A percentile compares a stretch with the other conserved stretches of the same genome.
These are phyloP conservation scores for Penicillium sp. DNA, from an alignment of 2,329 filamentous ascomycete species.

Conservation along the genomic window DNA sequence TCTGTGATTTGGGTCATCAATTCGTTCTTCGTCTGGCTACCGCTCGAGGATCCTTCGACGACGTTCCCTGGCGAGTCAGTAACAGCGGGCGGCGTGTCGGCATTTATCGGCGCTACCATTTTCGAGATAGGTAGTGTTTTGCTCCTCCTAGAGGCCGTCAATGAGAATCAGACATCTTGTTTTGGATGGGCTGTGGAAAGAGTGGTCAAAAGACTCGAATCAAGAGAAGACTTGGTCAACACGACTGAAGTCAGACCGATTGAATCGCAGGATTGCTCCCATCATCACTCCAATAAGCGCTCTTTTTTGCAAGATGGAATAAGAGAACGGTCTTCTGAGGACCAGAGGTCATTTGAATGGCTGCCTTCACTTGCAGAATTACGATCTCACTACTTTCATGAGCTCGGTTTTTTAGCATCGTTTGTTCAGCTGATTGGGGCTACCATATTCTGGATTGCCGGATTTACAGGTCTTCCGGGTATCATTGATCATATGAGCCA, in stretches of 20 bases:
- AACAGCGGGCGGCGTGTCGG: conserved; percentile 58
- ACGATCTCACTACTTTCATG: conserved; percentile 56
- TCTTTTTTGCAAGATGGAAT: conserved; percentile 35
- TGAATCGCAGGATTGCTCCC: conserved; percentile 27
- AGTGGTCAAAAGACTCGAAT: conserved; percentile 33
- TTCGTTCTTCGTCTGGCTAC: conserved; percentile 62
- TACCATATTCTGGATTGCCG: conserved; percentile 62
- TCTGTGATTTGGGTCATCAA: conserved; percentile 57
- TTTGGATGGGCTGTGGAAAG: conserved; percentile 66
- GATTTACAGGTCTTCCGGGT: conserved; percentile 57
- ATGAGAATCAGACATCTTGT: conserved; percentile 61
- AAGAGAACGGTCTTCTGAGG: conserved; percentile 12
- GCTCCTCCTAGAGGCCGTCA: conserved; percentile 65
- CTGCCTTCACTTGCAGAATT: conserved; percentile 56
- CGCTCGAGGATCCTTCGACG: conserved; percentile 49
- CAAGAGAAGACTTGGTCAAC: conserved; percentile 14
- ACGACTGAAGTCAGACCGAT: conserved; percentile 17
- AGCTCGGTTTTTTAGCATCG: conserved; percentile 61
- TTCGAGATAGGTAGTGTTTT: conserved; percentile 63
- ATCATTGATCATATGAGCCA: conserved; percentile 51
- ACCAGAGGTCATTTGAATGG: conserved; percentile 52
- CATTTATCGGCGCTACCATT: conserved; percentile 63
- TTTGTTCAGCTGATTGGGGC: conserved; percentile 55
- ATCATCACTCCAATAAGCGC: conserved; percentile 40
- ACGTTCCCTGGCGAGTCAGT: conserved; percentile 53